phyloP scores from a whole-genome alignment of 371 early-diverging fungal genomes.

The Globomyces sp. region DNA sequence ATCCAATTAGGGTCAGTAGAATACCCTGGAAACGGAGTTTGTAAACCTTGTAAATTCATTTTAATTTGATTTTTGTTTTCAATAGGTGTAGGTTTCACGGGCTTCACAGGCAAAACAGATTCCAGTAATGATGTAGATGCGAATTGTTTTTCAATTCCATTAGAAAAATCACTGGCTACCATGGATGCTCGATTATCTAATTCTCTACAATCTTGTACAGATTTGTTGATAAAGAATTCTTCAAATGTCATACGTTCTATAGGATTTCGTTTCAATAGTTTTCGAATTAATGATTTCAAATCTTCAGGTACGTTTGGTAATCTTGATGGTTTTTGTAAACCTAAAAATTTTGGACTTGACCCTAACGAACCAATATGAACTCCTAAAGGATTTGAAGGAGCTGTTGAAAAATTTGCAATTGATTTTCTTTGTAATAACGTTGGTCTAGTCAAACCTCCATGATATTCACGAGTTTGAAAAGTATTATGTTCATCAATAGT shows the following conservation, averaged over 20 bases:
- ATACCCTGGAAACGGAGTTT: constrained; percentile 5
- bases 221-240: constrained; percentile 86
- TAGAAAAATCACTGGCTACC: neutral
- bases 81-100: neutral
- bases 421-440: neutral
- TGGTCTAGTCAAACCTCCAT: neutral
- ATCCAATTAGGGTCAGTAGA: neutral
- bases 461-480: constrained; percentile 6
- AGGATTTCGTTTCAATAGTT: constrained; percentile 81
- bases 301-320: constrained; percentile 58
- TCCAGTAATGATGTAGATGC: neutral
- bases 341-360: constrained; percentile 31
- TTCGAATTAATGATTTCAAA: constrained; percentile 76
- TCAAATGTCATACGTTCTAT: constrained; percentile 84
- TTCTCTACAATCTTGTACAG: constrained; percentile 6
- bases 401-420: neutral
- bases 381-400: neutral
- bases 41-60: neutral
- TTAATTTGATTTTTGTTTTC: neutral
- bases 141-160: neutral
- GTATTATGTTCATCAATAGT: constrained; percentile 15
- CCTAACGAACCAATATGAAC: constrained; percentile 28
- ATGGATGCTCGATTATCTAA: constrained; percentile 12
- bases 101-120: neutral
- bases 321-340: constrained; percentile 8